phyloP scores from a whole-genome alignment of 306 rosid genomes.

The Rosa chinensis region DNA sequence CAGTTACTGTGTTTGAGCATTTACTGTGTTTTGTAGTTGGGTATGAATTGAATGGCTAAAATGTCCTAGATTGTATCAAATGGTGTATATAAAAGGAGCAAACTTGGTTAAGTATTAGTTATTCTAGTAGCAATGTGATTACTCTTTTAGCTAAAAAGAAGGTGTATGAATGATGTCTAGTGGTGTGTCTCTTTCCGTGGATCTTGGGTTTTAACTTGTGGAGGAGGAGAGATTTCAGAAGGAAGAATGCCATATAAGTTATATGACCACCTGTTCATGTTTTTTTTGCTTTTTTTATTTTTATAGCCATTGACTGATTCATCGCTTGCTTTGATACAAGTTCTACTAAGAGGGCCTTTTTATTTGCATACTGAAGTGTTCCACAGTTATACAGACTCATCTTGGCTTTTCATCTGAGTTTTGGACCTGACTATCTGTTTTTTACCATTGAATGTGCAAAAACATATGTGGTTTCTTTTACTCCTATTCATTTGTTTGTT shows the following conservation, averaged over 20 bases:
- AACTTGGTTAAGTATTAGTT: neutral
- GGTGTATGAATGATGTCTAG: conserved; percentile 1
- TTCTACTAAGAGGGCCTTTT: neutral
- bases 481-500: conserved; percentile 6
- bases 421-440: neutral
- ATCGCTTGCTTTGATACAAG: neutral
- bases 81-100: neutral
- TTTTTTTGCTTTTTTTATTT: neutral
- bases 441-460: neutral
- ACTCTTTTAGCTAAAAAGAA: neutral
- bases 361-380: neutral
- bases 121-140: neutral
- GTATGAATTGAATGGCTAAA: neutral
- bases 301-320: too few relatives aligned
- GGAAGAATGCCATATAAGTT: neutral
- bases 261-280: neutral
- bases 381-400: neutral
- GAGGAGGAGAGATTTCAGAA: too few relatives aligned
- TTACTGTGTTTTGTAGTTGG: neutral
- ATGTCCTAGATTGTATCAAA: neutral
- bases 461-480: neutral
- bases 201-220: neutral
- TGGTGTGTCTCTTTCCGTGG: neutral
- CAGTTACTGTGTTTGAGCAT: neutral
- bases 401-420: neutral